phyloP scores from a whole-genome alignment of 2,329 filamentous ascomycete species.

The Exophiala sp. region DNA sequence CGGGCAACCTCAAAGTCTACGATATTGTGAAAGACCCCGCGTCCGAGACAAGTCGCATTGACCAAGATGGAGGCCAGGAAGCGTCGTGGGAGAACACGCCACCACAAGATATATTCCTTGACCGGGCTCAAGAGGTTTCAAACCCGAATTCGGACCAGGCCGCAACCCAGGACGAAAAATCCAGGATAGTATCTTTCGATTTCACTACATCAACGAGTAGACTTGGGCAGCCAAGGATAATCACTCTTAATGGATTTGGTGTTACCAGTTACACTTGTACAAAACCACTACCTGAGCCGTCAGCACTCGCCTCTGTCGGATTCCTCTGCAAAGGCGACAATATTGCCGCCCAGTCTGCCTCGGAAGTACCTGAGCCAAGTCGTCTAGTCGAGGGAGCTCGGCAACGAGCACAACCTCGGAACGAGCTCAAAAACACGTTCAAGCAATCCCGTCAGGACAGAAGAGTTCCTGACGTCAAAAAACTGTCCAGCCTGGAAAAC shows the following conservation, averaged over 20 bases:
- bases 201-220: constrained; percentile 51
- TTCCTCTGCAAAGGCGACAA: constrained; percentile 17
- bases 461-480: constrained; percentile 6
- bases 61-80: constrained; percentile 31
- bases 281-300: constrained; percentile 12
- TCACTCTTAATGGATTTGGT: constrained; percentile 53
- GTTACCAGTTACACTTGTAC: constrained; percentile 47
- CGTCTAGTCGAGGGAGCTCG: constrained; percentile 10
- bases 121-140: constrained; percentile 43
- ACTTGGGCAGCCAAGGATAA: constrained; percentile 47
- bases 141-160: constrained; percentile 46
- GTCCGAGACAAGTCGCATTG: constrained; percentile 37
- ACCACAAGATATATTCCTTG: constrained; percentile 45
- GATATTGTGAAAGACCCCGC: constrained; percentile 53
- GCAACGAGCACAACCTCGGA: constrained; percentile 17
- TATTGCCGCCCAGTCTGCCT: neutral
- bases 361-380: neutral
- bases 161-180: constrained; percentile 43
- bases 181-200: constrained; percentile 58
- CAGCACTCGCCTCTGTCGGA: constrained; percentile 14
- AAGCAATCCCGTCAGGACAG: constrained; percentile 20
- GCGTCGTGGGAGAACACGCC: constrained; percentile 37
- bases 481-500: constrained; percentile 21
- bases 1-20: constrained; percentile 56
- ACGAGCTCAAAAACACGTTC: constrained; percentile 14